Base-by-base conservation (phyloP, 352 stramenopile species). In the Globisporangium okanoganense region DNA sequence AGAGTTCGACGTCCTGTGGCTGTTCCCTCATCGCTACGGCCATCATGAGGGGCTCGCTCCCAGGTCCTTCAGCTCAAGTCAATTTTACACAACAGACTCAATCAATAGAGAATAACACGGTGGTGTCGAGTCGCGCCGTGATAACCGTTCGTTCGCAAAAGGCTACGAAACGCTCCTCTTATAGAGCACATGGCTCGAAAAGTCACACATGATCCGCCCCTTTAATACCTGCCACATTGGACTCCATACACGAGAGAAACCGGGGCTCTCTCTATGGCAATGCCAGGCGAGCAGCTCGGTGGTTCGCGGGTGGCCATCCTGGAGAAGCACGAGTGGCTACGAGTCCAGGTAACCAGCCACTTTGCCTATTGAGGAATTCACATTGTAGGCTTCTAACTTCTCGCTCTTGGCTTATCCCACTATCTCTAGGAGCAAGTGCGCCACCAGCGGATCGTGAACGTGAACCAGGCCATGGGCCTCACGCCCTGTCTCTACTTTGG, bases 401-500 rank as follows among this genome's bases (percentile, higher is more conserved):
- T 27, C 10, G 5, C 13, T 41, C 5, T 3, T 36, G 5, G 16
- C 6, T 35, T 2, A n/a, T 18, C 36, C 8, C 36, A 2, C 29
- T 56, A 8, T 25, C 22, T 16, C 9, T 14, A 65, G 66, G 78
- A 88, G 45, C 62, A 88, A 27, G 48, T 66, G 25, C 76, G 72
- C 5, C 79, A 87, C 33, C 65, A 70, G 14, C 73, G 71, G 18
- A 76, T 92, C 56, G 79, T 92, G 62, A 77, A 65, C 3, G 77
- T 88, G 18, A 79, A 85, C 50, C 63, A 87, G 58, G 71, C 71
- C 25, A 64, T 88, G 47, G 73, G 64, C 20, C 54, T 81, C 47
- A 77, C 78, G 14, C 78, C 82, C 25, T 78, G 70, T 59, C 66
- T 91, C 29, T 91, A 91, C 73, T 91, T 91, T 54, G 76, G 82